Conservation (phyloP, 371 early-diverging fungal genomes). For the Mucor circinelloides region DNA sequence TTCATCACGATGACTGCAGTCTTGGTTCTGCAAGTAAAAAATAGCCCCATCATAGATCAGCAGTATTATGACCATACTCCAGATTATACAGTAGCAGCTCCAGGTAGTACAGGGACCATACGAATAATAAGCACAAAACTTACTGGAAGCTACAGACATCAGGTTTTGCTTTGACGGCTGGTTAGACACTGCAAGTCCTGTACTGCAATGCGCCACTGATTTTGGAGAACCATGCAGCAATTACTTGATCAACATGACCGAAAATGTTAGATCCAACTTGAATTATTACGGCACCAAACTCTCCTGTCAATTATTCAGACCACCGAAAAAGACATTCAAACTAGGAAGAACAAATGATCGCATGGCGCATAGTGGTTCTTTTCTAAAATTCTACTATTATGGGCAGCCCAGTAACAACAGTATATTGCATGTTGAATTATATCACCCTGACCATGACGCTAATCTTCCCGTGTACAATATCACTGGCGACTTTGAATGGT, state of each 20-base stretch:
- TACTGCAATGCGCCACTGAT: constrained; percentile 31
- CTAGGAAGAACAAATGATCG: constrained; percentile 22
- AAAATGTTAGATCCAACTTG: constrained; percentile 18
- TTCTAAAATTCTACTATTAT: constrained; percentile 34
- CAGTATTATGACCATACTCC: constrained; percentile 17
- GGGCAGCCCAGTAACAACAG: constrained; percentile 22
- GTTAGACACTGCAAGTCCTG: background rate
- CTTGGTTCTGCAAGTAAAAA: constrained; percentile 28
- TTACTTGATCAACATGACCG: constrained; percentile 29
- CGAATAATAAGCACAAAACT: background rate
- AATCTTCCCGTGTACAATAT: constrained; percentile 25
- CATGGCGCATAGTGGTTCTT: constrained; percentile 15
- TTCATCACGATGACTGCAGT: constrained; percentile 22
- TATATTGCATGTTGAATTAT: constrained; percentile 25
- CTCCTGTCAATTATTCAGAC: constrained; percentile 30
- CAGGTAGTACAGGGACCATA: constrained; percentile 13
- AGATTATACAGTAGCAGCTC: constrained; percentile 26
- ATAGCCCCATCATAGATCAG: constrained; percentile 41
- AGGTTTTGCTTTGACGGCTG: constrained; percentile 42
- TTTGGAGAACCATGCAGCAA: constrained; percentile 32
- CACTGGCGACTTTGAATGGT: constrained; percentile 29
- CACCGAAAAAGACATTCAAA: constrained; percentile 9
- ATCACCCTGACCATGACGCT: constrained; percentile 31
- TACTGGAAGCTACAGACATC: constrained; percentile 18
- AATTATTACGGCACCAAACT: constrained; percentile 29